Evolutionary conservation across 495 filamentous ascomycete genomes (phyloP).

Genomic region (Viridothelium virens): DNA sequence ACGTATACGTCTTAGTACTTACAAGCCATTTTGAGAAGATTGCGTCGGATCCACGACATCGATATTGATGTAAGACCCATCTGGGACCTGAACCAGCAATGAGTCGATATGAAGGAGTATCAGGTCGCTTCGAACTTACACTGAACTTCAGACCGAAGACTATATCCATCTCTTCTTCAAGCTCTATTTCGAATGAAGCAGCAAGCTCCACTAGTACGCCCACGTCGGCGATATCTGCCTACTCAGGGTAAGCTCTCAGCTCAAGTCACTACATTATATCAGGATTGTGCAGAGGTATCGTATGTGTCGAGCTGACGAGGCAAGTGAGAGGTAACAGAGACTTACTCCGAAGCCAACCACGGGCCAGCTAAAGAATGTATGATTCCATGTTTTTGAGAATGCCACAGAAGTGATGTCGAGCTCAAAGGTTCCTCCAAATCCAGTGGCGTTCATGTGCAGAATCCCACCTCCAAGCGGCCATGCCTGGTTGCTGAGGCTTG

Average conservation of each 20-base stretch:
- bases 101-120: background rate
- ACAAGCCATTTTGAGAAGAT: background rate
- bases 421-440: slow-evolving; percentile 7
- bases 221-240: background rate
- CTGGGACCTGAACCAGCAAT: background rate
- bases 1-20: background rate
- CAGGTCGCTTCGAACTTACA: background rate
- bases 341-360: background rate
- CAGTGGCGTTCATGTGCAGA: background rate
- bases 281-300: background rate
- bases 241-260: background rate
- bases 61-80: background rate
- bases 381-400: background rate
- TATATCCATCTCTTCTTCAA: background rate
- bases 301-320: background rate
- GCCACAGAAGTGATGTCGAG: background rate
- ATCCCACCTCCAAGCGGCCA: background rate
- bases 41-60: background rate
- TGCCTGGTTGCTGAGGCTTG: background rate
- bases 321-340: background rate
- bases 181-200: background rate
- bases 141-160: background rate
- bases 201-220: background rate
- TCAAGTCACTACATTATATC: background rate
- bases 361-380: background rate